Conservation (phyloP, 2,329 filamentous ascomycete genomes). For the Aspergillus eucalypticola region DNA sequence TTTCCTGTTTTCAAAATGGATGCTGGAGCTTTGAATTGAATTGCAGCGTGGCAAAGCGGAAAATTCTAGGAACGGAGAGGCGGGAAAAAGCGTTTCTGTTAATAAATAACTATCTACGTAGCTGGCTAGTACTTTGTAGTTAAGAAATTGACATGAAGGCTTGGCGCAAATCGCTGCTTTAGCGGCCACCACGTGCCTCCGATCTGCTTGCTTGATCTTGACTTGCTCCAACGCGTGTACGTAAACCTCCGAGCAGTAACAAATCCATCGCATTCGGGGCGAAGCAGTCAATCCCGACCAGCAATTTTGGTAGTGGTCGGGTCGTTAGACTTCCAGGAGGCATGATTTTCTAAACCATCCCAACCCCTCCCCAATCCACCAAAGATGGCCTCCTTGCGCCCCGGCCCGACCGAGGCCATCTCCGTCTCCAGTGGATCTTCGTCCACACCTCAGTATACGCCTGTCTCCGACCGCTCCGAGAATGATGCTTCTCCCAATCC, state of each 20-base stretch:
- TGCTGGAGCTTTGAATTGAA: background rate
- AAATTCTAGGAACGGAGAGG: background rate
- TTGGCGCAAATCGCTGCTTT: conserved; percentile 14
- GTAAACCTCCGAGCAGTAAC: background rate
- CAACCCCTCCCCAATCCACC: background rate
- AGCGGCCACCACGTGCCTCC: conserved; percentile 16
- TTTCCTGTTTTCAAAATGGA: background rate
- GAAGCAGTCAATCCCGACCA: background rate
- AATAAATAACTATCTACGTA: too few relatives aligned
- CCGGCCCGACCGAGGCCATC: conserved; percentile 27
- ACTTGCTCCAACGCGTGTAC: background rate
- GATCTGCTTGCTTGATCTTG: background rate
- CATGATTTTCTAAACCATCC: conserved; percentile 6
- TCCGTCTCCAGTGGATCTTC: conserved; percentile 25
- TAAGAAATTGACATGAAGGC: background rate
- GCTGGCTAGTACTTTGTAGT: background rate
- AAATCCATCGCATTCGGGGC: background rate
- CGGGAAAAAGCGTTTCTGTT: background rate
- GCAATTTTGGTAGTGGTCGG: background rate
- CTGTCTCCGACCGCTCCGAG: conserved; percentile 36
- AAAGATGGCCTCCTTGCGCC: conserved; percentile 27
- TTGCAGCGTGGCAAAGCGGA: background rate
- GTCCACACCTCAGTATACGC: conserved; percentile 34
- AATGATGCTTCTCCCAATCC: conserved; percentile 18
- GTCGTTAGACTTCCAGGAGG: background rate